Evolutionary conservation across 2,329 filamentous ascomycete species (phyloP), one percentile per base, ranked within the genome.

Genomic region (Fusarium nodosum): DNA sequence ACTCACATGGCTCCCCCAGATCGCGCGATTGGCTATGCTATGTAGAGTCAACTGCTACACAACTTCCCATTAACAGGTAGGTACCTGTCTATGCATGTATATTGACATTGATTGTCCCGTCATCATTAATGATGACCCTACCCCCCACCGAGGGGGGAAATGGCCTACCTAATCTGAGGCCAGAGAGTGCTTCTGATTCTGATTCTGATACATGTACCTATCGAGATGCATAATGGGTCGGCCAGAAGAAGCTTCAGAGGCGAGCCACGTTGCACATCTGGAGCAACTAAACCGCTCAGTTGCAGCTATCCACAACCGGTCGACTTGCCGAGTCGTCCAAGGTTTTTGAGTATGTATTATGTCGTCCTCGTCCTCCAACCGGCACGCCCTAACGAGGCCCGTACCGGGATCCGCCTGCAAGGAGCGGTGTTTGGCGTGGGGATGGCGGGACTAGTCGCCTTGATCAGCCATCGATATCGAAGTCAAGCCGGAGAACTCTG

Each of bases 191-290:
- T 69, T 59, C 67, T 59, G 72, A 69, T 64, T 33, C 31, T 33
- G 13, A 33, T 39, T 22, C 36, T 20, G 36, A 39, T 39, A 39
- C 36, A 39, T 39, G 36, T 39, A 22, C 36, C 20, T 39, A 59
- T 74, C 61, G 64, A 75, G 73, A 73, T 75, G 73, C 74, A 72
- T 74, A 58, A 73, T 72, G 72, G 69, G 68, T 71, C 67, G 60
- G 60, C 72, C 68, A 71, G 54, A 66, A 68, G 72, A 72, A 66
- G 69, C 72, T 72, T 69, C 65, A 71, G 69, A 77, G 66, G 68
- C 74, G 74, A 75, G 77, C 77, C 77, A 79, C 77, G 77, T 78
- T 78, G 77, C 77, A 78, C 70, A 60, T 59, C 68, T 72, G 72
- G 67, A 66, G 71, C 73, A 72, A 65, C 69, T 74, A 74, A 72